Conservation (phyloP, 441 rosid species). For the Geranium incanum region DNA sequence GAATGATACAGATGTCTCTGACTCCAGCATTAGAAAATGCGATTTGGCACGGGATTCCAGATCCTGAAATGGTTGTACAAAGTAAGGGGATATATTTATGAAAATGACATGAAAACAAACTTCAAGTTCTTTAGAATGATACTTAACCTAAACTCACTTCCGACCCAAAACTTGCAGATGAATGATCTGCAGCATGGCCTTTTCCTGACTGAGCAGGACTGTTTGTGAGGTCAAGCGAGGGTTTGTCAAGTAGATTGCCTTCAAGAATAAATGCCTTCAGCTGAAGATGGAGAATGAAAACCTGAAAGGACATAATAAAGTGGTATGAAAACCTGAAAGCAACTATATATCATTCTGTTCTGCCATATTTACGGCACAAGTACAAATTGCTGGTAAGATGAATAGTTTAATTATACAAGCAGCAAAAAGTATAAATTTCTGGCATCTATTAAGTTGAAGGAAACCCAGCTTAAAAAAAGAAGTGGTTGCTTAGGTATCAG, state of each 20-base stretch:
- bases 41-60: constrained; percentile 53
- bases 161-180: constrained; percentile 60
- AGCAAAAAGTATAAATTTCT: not conserved
- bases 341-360: not conserved
- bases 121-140: constrained; percentile 12
- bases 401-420: not conserved
- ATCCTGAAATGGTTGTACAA: constrained; percentile 34
- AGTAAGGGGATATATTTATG: constrained; percentile 7
- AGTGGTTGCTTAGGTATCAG: not conserved
- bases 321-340: not conserved
- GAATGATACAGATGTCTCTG: constrained; percentile 49
- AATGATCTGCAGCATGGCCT: constrained; percentile 36
- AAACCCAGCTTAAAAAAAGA: not conserved
- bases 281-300: constrained; percentile 53
- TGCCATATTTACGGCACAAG: not conserved
- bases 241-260: constrained; percentile 39
- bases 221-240: constrained; percentile 22
- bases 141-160: constrained; percentile 54
- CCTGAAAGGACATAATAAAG: constrained; percentile 28
- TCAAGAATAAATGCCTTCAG: constrained; percentile 42
- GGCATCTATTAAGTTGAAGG: not conserved
- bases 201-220: constrained; percentile 32
- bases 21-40: constrained; percentile 60
- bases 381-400: constrained; percentile 7
- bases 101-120: constrained; percentile 13